Base-by-base conservation (phyloP, 1,139 yeast genomes). In the Chernovozyma sophiae-reginae region DNA sequence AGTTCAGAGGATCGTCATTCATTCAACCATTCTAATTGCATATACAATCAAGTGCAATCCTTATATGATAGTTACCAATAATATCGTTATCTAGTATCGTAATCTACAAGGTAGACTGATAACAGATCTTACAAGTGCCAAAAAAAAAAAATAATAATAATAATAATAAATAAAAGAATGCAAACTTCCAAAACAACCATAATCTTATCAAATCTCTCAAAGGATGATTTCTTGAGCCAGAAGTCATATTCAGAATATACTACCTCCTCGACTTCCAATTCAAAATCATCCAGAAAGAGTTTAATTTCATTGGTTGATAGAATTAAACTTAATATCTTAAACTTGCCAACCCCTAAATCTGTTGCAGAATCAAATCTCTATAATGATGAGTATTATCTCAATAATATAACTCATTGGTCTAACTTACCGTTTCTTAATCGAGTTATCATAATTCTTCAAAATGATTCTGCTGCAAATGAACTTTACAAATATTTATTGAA, bases 321-420 rank as follows among this genome's bases (percentile, higher is more conserved):
- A 40, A 53, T 69, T 35, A 69, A 68, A 41, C 48, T 62, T 35
- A 50, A 53, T 3, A 54, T 67, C 1, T 51, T 66, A 30, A 26
- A 63, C 37, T 44, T 58, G 29, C 46, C 44, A 10, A 41, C 43
- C 8, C 43, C 49, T 22, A 23, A 39, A 17, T 34, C 32, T 8
- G 33, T 18, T 3, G 33, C 29, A 7, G 10, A 13, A 26, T 26
- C 29, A 26, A 6, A 16, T 6, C 8, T 7, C 6, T 27, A 44
- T n/a, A 40, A 41, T 16, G 55, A 53, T 24, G 63, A 58, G 30
- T 55, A 55, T 39, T 56, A 43, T 32, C 38, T 62, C 23, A 53
- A 56, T 31, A 48, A 60, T 30, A 63, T 73, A 25, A 53, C 58
- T 31, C 60, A 68, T 42, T 73, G 78, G 77, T 62, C 74, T 10